These are phyloP conservation scores for Cryptococcus amylolentus DNA, from an alignment of 1,284 basidiomycete species.

Conservation along the genomic window DNA sequence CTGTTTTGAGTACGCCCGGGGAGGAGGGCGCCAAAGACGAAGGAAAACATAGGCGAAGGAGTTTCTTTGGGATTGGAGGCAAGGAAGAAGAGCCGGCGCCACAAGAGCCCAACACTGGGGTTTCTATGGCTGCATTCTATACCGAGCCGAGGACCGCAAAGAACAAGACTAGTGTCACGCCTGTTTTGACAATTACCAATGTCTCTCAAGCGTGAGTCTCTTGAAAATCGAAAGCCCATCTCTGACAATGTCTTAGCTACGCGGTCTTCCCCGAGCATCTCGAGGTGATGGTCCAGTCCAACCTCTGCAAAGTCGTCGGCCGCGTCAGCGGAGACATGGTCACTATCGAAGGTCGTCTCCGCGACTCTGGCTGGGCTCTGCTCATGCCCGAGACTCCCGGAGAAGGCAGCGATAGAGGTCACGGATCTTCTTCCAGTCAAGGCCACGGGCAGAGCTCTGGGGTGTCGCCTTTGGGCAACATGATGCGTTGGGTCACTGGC, in stretches of 20 bases:
- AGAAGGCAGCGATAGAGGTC: conserved; percentile 20
- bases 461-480: conserved; percentile 59
- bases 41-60: conserved; percentile 37
- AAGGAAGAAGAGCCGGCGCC: conserved; percentile 56
- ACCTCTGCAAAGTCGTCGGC: conserved; percentile 84
- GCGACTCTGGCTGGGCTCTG: conserved; percentile 74
- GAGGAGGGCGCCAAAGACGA: conserved; percentile 25
- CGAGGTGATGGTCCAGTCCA: conserved; percentile 80
- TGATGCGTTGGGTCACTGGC: conserved; percentile 86
- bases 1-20: conserved; percentile 60
- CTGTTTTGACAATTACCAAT: conserved; percentile 45
- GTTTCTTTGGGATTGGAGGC: conserved; percentile 44
- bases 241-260: conserved; percentile 51
- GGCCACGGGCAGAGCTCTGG: not conserved
- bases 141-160: conserved; percentile 36
- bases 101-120: conserved; percentile 45
- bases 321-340: conserved; percentile 70
- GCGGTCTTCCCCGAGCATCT: conserved; percentile 92
- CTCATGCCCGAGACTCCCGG: conserved; percentile 75
- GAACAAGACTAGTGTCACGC: conserved; percentile 35
- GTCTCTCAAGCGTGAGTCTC: conserved; percentile 45
- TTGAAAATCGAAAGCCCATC: not conserved
- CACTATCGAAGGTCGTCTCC: conserved; percentile 51
- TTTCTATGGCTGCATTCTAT: conserved; percentile 48
- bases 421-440: not conserved